Percentiles rank a stretch among this genome's conserved stretches.
Evolutionary conservation across 257 asterid genomes (phyloP).

Genomic region (Fraxinus quadrangulata): DNA sequence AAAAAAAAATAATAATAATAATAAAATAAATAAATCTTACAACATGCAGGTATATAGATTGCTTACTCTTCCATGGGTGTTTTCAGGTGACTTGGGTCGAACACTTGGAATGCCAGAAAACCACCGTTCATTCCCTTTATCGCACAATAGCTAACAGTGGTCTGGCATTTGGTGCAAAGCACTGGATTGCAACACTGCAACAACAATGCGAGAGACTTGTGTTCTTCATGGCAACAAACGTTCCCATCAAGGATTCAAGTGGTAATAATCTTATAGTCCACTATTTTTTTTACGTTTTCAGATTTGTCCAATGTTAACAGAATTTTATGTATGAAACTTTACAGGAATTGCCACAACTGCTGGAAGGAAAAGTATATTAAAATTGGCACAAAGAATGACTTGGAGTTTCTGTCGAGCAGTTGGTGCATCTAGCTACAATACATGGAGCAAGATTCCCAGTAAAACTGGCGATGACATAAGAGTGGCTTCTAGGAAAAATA

Average conservation of each 20-base stretch:
- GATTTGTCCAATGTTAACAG: neutral
- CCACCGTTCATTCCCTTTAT: constrained; percentile 53
- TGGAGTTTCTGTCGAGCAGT: constrained; percentile 62
- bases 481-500: constrained; percentile 66
- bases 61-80: neutral
- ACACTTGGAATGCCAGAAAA: constrained; percentile 73
- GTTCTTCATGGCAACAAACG: constrained; percentile 82
- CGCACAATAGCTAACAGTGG: constrained; percentile 74
- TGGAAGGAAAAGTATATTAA: constrained; percentile 83
- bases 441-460: constrained; percentile 71
- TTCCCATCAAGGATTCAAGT: constrained; percentile 72
- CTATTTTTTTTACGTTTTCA: neutral
- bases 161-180: constrained; percentile 83
- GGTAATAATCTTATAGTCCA: constrained; percentile 41
- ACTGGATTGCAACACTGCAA: constrained; percentile 78
- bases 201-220: constrained; percentile 73
- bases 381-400: constrained; percentile 80
- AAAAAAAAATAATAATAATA: no score
- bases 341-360: constrained; percentile 79
- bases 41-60: neutral
- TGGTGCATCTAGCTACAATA: constrained; percentile 69
- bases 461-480: constrained; percentile 75
- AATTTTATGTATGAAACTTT: constrained; percentile 1
- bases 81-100: constrained; percentile 94
- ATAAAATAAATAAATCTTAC: no score